These are phyloP conservation scores for Oryza brachyantha DNA, from an alignment of 176 grass and related monocot genomes.

Conservation along the genomic window DNA sequence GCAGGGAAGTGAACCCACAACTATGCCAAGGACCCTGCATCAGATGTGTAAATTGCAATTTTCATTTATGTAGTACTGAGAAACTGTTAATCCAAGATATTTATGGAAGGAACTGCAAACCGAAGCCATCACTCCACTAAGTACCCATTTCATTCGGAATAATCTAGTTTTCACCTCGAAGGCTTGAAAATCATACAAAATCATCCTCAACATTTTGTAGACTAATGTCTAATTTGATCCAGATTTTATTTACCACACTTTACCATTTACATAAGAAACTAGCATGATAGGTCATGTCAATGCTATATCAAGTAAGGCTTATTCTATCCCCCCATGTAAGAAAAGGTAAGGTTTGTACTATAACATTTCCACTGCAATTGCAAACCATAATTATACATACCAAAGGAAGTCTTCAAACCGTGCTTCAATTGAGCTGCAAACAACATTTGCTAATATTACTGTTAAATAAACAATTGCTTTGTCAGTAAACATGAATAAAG, in stretches of 20 bases:
- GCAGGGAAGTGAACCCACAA: not conserved
- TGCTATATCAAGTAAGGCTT: not conserved
- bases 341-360: not conserved
- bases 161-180: not conserved
- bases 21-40: not conserved
- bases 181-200: not conserved
- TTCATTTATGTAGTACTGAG: not conserved
- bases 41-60: not conserved
- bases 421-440: slow-evolving; percentile 70
- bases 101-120: not conserved
- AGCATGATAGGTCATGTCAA: not conserved
- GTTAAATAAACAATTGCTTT: not conserved
- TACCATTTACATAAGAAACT: not conserved
- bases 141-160: not conserved
- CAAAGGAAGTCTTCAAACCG: slow-evolving; percentile 91
- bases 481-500: not conserved
- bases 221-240: not conserved
- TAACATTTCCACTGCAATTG: not conserved
- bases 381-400: slow-evolving; percentile 42
- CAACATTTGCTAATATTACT: slow-evolving; percentile 21
- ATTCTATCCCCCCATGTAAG: not conserved
- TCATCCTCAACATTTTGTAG: not conserved
- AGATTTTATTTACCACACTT: not conserved
- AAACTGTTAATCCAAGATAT: not conserved
- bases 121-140: not conserved